A percentile compares a stretch with the other conserved stretches of the same genome.
These are phyloP conservation scores for Corylus americana DNA, from an alignment of 306 rosid species.

Conservation along the genomic window DNA sequence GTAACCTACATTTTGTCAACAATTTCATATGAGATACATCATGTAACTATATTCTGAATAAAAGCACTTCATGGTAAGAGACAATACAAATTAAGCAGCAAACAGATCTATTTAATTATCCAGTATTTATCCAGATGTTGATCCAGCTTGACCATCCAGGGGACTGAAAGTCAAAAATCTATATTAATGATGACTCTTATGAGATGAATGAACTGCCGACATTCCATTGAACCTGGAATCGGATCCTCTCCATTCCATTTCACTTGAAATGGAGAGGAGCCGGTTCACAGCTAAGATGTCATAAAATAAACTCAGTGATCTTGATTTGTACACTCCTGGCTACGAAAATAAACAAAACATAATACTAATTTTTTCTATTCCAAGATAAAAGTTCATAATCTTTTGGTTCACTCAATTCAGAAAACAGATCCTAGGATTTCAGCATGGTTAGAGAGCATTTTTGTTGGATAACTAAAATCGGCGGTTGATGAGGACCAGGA, in stretches of 20 bases:
- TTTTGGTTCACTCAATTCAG: neutral
- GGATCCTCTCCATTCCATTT: no score
- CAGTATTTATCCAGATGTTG: no score
- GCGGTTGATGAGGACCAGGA: neutral
- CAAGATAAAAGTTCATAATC: neutral
- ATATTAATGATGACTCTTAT: neutral
- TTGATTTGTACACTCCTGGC: neutral
- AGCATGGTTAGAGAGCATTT: neutral
- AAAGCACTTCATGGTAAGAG: slow-evolving; percentile 19
- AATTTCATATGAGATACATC: slow-evolving; percentile 13
- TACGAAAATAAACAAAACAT: neutral
- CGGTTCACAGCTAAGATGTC: no score
- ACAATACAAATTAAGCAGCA: slow-evolving; percentile 4
- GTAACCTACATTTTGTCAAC: slow-evolving; percentile 54
- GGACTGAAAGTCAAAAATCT: neutral
- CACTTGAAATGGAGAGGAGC: no score
- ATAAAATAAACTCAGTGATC: no score
- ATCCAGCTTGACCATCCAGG: no score
- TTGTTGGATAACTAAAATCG: neutral
- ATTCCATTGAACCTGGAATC: neutral
- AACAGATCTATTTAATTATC: slow-evolving; percentile 11
- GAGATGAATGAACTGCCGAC: neutral
- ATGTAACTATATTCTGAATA: slow-evolving; percentile 1
- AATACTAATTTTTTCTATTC: neutral
- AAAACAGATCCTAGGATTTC: neutral